Percentiles rank a stretch among this genome's conserved stretches.
phyloP scores from a whole-genome alignment of 345 rosid species.

The Salix udensis region DNA sequence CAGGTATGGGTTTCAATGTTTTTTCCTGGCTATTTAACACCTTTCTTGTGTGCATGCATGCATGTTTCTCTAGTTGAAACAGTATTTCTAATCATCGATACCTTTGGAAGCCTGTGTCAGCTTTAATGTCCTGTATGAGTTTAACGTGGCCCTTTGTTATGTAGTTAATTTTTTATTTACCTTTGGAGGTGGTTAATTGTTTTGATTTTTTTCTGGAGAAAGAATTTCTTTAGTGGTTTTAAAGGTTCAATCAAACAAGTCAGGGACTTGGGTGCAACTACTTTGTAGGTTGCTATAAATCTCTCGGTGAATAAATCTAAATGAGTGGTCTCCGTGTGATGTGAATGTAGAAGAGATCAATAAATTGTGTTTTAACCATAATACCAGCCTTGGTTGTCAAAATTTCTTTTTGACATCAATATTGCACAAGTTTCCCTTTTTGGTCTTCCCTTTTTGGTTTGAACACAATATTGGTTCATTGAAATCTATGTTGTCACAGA shows the following conservation, averaged over 20 bases:
- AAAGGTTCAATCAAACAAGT: too few relatives aligned
- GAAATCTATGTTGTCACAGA: too few relatives aligned
- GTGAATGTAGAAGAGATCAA: background rate
- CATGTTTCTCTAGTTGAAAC: background rate
- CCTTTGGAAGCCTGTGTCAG: background rate
- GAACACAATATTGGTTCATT: background rate
- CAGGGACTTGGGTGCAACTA: too few relatives aligned
- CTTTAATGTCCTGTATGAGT: too few relatives aligned
- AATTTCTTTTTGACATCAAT: background rate
- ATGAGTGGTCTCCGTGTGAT: background rate
- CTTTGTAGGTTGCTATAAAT: too few relatives aligned
- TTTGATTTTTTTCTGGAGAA: too few relatives aligned
- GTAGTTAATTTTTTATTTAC: background rate
- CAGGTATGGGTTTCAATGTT: slow-evolving; percentile 44
- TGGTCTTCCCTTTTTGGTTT: background rate
- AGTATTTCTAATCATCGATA: background rate
- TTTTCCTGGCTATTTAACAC: background rate
- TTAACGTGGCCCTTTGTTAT: background rate
- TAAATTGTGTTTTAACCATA: background rate
- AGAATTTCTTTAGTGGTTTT: too few relatives aligned
- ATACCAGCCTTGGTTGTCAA: background rate
- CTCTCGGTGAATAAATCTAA: background rate
- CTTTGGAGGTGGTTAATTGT: background rate
- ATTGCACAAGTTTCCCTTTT: background rate
- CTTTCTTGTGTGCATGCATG: background rate